Evolutionary conservation across 768 basidiomycete genomes (phyloP).

Genomic region (Boletus subparvulus): DNA sequence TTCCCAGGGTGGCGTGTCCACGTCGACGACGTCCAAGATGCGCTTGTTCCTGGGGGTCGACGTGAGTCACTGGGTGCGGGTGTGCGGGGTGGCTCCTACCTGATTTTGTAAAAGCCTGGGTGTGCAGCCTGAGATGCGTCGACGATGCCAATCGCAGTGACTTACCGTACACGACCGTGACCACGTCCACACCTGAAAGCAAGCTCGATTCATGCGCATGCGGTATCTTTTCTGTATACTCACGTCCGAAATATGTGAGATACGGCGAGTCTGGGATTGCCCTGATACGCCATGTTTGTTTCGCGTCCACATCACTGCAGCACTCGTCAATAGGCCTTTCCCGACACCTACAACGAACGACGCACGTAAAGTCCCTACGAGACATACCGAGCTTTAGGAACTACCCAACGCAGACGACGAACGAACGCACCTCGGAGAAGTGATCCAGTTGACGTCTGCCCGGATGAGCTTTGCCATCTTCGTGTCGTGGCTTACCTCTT

Average conservation of each 20-base stretch:
- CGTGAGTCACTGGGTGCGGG: neutral
- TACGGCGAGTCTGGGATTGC: constrained; percentile 57
- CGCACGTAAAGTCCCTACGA: constrained; percentile 73
- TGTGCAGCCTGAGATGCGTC: neutral
- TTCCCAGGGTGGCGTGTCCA: constrained; percentile 77
- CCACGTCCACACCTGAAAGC: constrained; percentile 55
- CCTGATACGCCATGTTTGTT: constrained; percentile 72
- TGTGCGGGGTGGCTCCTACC: constrained; percentile 37
- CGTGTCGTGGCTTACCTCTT: constrained; percentile 77
- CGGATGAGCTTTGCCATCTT: constrained; percentile 67
- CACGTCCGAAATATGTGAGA: constrained; percentile 71
- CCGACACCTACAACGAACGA: neutral
- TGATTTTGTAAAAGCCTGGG: constrained; percentile 77
- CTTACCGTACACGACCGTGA: constrained; percentile 74
- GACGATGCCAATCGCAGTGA: neutral
- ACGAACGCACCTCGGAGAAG: constrained; percentile 56
- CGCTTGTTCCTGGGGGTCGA: constrained; percentile 45
- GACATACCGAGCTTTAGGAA: neutral
- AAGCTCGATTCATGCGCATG: neutral
- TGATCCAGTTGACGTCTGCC: constrained; percentile 84
- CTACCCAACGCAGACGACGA: neutral
- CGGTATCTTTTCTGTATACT: constrained; percentile 27
- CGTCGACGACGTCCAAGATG: constrained; percentile 75
- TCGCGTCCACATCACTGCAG: constrained; percentile 70
- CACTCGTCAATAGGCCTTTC: neutral